A percentile compares a stretch with the other conserved stretches of the same genome.
Evolutionary conservation across 768 basidiomycete species (phyloP).

Genomic region (Kwoniella heveanensis): DNA sequence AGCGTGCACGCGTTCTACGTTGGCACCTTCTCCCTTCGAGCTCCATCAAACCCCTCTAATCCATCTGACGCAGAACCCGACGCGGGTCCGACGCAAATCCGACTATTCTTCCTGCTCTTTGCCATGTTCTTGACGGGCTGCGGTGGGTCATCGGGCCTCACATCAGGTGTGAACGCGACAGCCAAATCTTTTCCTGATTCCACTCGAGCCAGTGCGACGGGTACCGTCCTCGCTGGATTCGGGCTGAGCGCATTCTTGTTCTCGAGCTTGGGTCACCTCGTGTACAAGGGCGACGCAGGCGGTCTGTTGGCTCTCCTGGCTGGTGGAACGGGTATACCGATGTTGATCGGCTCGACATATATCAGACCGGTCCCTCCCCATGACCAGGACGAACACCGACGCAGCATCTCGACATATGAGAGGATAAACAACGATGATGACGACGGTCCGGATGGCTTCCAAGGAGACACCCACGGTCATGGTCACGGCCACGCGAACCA

Average conservation of each 20-base stretch:
- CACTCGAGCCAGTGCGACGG: conserved; percentile 71
- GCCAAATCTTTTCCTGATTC: conserved; percentile 79
- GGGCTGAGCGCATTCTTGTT: conserved; percentile 91
- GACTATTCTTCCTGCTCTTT: conserved; percentile 62
- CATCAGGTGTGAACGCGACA: conserved; percentile 73
- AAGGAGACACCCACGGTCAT: background rate
- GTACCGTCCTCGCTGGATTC: conserved; percentile 80
- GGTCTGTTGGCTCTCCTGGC: conserved; percentile 74
- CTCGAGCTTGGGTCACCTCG: conserved; percentile 69
- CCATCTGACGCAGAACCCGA: background rate
- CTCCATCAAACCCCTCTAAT: conserved; percentile 35
- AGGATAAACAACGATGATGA: conserved; percentile 2
- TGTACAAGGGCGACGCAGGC: conserved; percentile 77
- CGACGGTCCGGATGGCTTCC: background rate
- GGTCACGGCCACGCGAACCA: background rate
- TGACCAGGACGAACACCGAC: conserved; percentile 27
- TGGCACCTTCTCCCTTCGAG: conserved; percentile 58
- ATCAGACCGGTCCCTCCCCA: conserved; percentile 68
- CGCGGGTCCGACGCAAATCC: conserved; percentile 24
- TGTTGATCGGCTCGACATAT: conserved; percentile 75
- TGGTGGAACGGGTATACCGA: conserved; percentile 74
- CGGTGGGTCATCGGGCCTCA: conserved; percentile 73
- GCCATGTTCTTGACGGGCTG: conserved; percentile 74
- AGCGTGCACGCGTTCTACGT: conserved; percentile 73
- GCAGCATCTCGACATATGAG: background rate